Evolutionary conservation across 2,329 filamentous ascomycete species (phyloP).

Genomic region (Aspergillus sp.): DNA sequence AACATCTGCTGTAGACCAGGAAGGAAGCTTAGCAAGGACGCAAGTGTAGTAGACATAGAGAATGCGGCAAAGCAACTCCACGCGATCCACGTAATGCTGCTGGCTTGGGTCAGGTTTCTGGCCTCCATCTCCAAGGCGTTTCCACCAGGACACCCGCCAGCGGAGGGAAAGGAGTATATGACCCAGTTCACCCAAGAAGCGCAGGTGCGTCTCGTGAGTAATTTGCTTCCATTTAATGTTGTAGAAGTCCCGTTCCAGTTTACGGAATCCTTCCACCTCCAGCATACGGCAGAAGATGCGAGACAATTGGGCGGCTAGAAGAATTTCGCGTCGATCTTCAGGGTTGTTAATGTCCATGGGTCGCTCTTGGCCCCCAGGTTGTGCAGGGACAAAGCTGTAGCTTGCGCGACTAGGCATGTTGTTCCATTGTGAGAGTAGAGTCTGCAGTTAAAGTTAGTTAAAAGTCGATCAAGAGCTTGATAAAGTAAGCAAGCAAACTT

Average conservation of each 20-base stretch:
- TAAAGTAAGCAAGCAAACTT: conserved; percentile 13
- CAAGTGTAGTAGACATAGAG: conserved; percentile 45
- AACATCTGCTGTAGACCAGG: conserved; percentile 31
- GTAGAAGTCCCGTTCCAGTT: conserved; percentile 41
- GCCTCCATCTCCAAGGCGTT: conserved; percentile 35
- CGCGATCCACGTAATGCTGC: conserved; percentile 36
- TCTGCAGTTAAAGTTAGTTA: conserved; percentile 15
- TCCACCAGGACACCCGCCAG: conserved; percentile 44
- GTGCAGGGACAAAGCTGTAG: conserved; percentile 35
- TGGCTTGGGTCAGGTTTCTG: conserved; percentile 29
- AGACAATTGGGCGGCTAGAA: conserved; percentile 40
- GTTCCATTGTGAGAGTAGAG: conserved; percentile 39
- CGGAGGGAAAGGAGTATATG: conserved; percentile 39
- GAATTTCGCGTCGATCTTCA: conserved; percentile 34
- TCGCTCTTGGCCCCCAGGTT: conserved; percentile 25
- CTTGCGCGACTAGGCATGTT: conserved; percentile 44
- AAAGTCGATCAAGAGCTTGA: no score
- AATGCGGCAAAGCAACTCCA: conserved; percentile 38
- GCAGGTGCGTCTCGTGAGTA: conserved; percentile 37
- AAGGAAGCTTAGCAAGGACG: conserved; percentile 37
- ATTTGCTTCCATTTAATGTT: conserved; percentile 43
- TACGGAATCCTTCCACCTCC: conserved; percentile 42
- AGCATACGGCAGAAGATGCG: conserved; percentile 44
- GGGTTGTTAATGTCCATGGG: conserved; percentile 35
- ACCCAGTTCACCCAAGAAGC: conserved; percentile 36